Conservation (phyloP, 2,329 filamentous ascomycete genomes). For the Hypocreales sp. region DNA sequence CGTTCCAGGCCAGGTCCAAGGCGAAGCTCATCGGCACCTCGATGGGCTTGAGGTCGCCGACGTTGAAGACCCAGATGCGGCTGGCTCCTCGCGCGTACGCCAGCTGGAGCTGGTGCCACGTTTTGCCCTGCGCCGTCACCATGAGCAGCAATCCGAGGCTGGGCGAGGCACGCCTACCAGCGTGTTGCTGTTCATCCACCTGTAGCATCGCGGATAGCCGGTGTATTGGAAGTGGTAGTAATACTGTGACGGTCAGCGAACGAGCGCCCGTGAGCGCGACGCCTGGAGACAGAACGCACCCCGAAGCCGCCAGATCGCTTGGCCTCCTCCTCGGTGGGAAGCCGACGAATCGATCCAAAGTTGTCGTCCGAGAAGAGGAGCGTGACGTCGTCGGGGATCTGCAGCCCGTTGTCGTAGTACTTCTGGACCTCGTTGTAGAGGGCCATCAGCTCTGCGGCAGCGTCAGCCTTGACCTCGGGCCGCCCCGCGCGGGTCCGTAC, state of each 20-base stretch:
- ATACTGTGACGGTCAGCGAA: constrained; percentile 11
- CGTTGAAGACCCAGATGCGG: constrained; percentile 47
- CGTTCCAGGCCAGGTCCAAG: constrained; percentile 41
- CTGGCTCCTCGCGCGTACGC: constrained; percentile 31
- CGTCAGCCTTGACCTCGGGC: not conserved
- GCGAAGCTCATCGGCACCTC: constrained; percentile 40
- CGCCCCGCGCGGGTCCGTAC: constrained; percentile 14
- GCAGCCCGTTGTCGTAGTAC: constrained; percentile 44
- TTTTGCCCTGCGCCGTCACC: constrained; percentile 16
- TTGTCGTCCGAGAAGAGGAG: constrained; percentile 50
- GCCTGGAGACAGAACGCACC: constrained; percentile 15
- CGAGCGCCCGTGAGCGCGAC: too few species aligned
- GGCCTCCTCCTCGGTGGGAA: constrained; percentile 37
- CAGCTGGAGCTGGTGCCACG: constrained; percentile 36
- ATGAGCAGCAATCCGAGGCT: not conserved
- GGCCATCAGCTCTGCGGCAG: constrained; percentile 37
- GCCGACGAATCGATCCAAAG: constrained; percentile 40
- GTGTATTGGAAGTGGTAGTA: constrained; percentile 48
- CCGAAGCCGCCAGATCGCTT: constrained; percentile 39
- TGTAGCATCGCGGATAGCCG: constrained; percentile 42
- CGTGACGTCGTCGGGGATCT: constrained; percentile 44
- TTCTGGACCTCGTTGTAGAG: constrained; percentile 51
- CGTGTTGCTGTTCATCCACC: constrained; percentile 47
- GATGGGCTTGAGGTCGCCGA: constrained; percentile 44
- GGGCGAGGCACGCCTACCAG: constrained; percentile 17